Base-by-base conservation (phyloP, 225 moss, liverwort and hornwort genomes). In the Pseudoscleropodium purum region DNA sequence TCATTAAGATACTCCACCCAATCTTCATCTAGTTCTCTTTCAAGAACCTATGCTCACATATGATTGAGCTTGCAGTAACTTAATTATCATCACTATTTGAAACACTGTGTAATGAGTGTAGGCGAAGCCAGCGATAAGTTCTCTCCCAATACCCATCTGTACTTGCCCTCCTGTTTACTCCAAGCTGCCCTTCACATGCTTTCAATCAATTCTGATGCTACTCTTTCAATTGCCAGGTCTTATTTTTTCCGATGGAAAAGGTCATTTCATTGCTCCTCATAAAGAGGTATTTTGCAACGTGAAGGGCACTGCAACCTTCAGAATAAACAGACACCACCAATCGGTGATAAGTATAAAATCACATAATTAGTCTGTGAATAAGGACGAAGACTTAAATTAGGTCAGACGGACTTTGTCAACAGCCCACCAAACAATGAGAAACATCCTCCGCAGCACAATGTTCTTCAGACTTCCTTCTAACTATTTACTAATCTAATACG, bases 341-440 rank as follows among this genome's bases (percentile, higher is more conserved):
- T 45, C 31, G 49, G 39, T 63, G 39, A 59, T 15, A 20, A 80
- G n/a, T 51, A 49, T 1, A 63, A 26, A 90, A 70, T 24, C 60
- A 60, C n/a, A 76, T 52, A 36, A 86, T 31, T 39, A 64, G 76
- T 69, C 82, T 86, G 67, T 84, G 88, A 86, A 65, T 69, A 84
- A 84, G 73, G 87, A 87, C 86, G 79, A 89, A 81, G 81, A 87
- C 87, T 87, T 77, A 89, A 91, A 91, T 87, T 87, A 89, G 70
- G 89, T 88, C 76, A 89, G 91, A 85, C 67, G 57, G 66, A 59
- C 87, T 88, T 82, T 88, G 88, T 79, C 77, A 70, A 89, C 77
- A 76, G 85, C 87, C 89, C 84, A 77, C 37, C 87, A 85, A 85
- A 91, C 89, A 91, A 91, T 92, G 91, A 87, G 87, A 92, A 87